Evolutionary conservation across 1,139 yeast genomes (phyloP), one percentile per base, ranked within the genome.

Genomic region (Sugiyamaella castrensis): DNA sequence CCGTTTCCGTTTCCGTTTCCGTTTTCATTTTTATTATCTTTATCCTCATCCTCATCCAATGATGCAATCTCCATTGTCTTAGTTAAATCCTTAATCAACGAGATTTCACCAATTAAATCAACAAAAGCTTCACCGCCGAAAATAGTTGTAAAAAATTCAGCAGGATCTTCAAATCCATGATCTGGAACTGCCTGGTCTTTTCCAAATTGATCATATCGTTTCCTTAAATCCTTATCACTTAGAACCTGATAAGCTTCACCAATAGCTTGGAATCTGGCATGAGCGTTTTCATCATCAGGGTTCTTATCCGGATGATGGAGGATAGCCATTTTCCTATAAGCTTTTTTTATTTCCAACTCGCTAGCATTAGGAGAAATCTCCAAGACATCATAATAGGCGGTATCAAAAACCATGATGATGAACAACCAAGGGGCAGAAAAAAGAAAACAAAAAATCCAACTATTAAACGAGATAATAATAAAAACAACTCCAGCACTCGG

Each of bases 251-350:
- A 67, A 2, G 71, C 71, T 45, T 66, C 71, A 7, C 70, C 69
- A 50, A 65, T 63, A 57, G 70, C 76, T 57, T 79, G 82, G 59
- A 79, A 79, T 57, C 73, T 70, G 49, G 71, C 76, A 40, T 91
- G 91, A 4, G 97, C 96, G 28, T 73, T 72, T 6, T 92, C 91
- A 62, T 85, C 87, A 59, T 84, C 81, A 8, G 97, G 98, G 62
- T 92, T 89, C 71, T 92, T 94, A 68, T 92, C 98, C 0, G 98
- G 98, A 67, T 94, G 98, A 55, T 89, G 84, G 51, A 72, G 75
- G 65, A 92, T 83, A 8, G 98, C 98, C 63, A 84, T 82, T 67
- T 84, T 85, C 54, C 98, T 76, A 70, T 92, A 92, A 0, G 97
- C 96, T 67, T 87, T 88, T 68, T 92, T 94, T 68, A 92, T 91